Conservation (phyloP, 345 rosid species). For the Limnanthes douglasii region DNA sequence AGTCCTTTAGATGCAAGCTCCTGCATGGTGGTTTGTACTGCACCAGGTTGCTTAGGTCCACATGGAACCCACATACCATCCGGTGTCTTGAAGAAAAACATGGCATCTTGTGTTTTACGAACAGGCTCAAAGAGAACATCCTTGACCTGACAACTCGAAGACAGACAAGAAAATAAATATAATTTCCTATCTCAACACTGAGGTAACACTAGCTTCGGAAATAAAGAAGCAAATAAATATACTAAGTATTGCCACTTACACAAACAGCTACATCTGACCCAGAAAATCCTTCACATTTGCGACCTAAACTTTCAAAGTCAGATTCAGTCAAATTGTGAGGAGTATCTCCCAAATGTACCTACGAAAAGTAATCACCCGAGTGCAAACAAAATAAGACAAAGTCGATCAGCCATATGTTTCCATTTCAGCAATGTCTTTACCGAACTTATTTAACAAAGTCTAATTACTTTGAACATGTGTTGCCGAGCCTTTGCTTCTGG, state of each 20-base stretch:
- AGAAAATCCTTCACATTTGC: slow-evolving; percentile 76
- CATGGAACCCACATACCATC: slow-evolving; percentile 74
- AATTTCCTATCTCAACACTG: background rate
- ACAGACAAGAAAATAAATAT: background rate
- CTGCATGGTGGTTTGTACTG: slow-evolving; percentile 66
- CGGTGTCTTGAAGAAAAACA: slow-evolving; percentile 48
- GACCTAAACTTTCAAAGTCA: slow-evolving; percentile 75
- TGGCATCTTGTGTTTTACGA: slow-evolving; percentile 86
- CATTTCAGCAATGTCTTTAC: background rate
- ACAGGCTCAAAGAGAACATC: slow-evolving; percentile 95
- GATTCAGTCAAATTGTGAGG: slow-evolving; percentile 79
- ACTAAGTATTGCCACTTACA: slow-evolving; percentile 29
- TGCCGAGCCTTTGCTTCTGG: slow-evolving; percentile 87
- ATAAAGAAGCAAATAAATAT: background rate
- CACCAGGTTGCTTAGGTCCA: slow-evolving; percentile 72
- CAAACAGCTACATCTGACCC: slow-evolving; percentile 94
- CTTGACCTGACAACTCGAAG: slow-evolving; percentile 39
- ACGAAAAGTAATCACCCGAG: slow-evolving; percentile 8
- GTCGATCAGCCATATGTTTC: slow-evolving; percentile 1
- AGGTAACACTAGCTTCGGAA: no score
- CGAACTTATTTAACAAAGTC: slow-evolving; percentile 2
- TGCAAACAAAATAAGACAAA: background rate
- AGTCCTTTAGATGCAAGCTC: slow-evolving; percentile 72
- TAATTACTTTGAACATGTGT: slow-evolving; percentile 76
- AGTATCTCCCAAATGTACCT: slow-evolving; percentile 96